A percentile compares a stretch with the other conserved stretches of the same genome.
Evolutionary conservation across 768 basidiomycete genomes (phyloP).

Genomic region (Pilatotrama ljubarskyi): DNA sequence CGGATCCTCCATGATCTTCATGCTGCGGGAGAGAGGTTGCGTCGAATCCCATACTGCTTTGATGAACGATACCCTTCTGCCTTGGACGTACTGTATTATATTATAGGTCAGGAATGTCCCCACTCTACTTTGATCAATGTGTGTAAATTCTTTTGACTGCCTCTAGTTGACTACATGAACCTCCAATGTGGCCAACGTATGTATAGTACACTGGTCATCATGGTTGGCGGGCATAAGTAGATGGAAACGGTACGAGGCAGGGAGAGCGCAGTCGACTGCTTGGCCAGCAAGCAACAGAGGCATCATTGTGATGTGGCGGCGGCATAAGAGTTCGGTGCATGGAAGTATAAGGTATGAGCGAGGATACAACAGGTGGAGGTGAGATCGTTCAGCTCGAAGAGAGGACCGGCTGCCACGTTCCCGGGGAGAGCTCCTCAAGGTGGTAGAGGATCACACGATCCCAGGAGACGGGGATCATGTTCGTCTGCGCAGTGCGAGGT

Average conservation of each 20-base stretch:
- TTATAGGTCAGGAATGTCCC: no score
- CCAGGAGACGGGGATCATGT: constrained; percentile 68
- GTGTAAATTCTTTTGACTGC: no score
- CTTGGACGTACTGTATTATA: no score
- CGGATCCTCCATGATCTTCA: no score
- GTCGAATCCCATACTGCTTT: no score
- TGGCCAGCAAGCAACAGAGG: constrained; percentile 6
- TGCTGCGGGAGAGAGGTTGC: no score
- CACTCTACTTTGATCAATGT: no score
- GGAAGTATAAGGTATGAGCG: not conserved
- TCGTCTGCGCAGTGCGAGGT: constrained; percentile 45
- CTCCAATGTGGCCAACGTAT: not conserved
- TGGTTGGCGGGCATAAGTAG: not conserved
- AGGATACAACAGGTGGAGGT: not conserved
- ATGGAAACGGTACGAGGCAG: not conserved
- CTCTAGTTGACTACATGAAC: no score
- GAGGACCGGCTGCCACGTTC: constrained; percentile 73
- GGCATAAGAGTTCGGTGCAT: not conserved
- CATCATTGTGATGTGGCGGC: no score
- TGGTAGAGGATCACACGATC: constrained; percentile 69
- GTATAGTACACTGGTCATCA: constrained; percentile 1
- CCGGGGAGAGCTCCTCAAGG: constrained; percentile 66
- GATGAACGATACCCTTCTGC: no score
- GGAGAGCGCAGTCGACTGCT: not conserved
- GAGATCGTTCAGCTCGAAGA: constrained; percentile 28